Base-by-base conservation (phyloP, 2,329 filamentous ascomycete species). In the Fusarium sp. region DNA sequence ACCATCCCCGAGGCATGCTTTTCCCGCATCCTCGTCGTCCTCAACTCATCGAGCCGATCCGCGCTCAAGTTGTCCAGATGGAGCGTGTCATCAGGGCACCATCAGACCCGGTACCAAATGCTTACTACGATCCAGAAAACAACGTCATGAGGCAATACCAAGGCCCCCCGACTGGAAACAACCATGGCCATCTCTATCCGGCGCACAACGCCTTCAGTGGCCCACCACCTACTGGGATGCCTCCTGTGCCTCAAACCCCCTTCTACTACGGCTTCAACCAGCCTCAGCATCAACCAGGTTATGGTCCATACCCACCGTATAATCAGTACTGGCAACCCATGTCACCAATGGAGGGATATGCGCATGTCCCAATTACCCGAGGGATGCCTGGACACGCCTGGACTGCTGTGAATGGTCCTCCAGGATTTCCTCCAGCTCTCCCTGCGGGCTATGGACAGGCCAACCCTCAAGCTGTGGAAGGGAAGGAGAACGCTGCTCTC, bases 81-180 rank as follows among this genome's bases (percentile, higher is more conserved):
- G 86, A 89, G 72, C 84, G 87, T 65, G 81, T 86, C 2, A 77
- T 89, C 18, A 86, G 88, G 69, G 78, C 76, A 1, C 78, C 79
- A 4, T 78, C 82, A 44, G 86, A 89, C 66, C 87, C 87, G 8
- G 80, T 81, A 2, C 87, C 87, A 11, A 90, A 89, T 70, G 85
- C 87, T 42, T 89, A 86, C 72, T 85, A 84, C 70, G 86, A 89
- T 70, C 74, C 79, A n/a, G 79, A 81, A 49, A 81, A 83, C 66
- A 83, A 85, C 31, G 76, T 86, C 18, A 79, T 87, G 54, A 84
- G 86, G 13, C 83, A 89, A 25, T 89, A 89, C 67, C 84, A 89
- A 67, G 87, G 86, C 0, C 82, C 83, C 3, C 78, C 80, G 0
- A 89, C 87, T 71, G 86, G 86, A 4, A 86, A 86, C 67, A 81